A percentile compares a stretch with the other conserved stretches of the same genome.
Evolutionary conservation across 257 asterid genomes (phyloP).

Genomic region (Handroanthus guayacan): DNA sequence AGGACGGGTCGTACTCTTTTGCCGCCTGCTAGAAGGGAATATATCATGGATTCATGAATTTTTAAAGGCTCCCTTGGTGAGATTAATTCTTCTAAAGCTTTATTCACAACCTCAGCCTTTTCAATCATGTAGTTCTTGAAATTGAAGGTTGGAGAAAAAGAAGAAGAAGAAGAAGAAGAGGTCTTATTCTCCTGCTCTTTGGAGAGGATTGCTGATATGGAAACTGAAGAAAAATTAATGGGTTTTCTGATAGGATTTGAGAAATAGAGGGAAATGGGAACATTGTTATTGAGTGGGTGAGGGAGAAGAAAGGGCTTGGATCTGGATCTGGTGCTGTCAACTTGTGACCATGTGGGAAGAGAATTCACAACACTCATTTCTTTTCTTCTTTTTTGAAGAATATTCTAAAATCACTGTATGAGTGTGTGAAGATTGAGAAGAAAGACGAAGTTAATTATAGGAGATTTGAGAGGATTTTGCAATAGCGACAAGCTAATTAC

Average conservation of each 20-base stretch:
- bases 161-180: neutral
- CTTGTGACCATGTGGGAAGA: conserved; percentile 21
- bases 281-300: conserved; percentile 19
- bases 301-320: conserved; percentile 11
- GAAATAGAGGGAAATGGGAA: conserved; percentile 26
- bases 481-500: neutral
- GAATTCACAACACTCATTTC: conserved; percentile 35
- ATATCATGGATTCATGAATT: conserved; percentile 66
- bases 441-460: neutral
- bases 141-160: conserved; percentile 32
- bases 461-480: neutral
- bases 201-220: conserved; percentile 42
- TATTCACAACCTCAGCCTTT: conserved; percentile 53
- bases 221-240: conserved; percentile 2
- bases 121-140: conserved; percentile 52
- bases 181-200: conserved; percentile 34
- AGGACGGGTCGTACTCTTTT: conserved; percentile 65
- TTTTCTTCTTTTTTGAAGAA: neutral
- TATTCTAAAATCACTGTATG: neutral
- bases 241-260: conserved; percentile 31
- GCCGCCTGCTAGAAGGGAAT: conserved; percentile 76
- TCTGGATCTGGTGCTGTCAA: conserved; percentile 27
- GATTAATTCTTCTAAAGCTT: conserved; percentile 54
- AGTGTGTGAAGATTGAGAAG: neutral
- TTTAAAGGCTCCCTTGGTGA: conserved; percentile 46